These are phyloP conservation scores for Pleurotus tuoliensis DNA, from an alignment of 768 basidiomycete species.

Conservation along the genomic window DNA sequence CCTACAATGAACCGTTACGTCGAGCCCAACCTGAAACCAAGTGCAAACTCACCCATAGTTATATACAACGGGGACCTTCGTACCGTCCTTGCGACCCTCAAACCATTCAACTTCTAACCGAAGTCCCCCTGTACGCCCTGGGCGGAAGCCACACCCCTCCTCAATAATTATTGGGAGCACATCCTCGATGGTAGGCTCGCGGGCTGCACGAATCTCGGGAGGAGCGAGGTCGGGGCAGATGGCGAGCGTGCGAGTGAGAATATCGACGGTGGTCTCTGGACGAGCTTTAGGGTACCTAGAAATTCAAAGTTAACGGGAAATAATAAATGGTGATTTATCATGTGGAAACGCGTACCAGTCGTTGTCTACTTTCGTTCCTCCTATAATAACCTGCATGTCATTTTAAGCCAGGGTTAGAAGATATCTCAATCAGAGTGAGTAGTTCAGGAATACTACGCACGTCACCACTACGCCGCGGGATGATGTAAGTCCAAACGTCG, in stretches of 20 bases:
- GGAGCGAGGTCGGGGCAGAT: slow-evolving; percentile 57
- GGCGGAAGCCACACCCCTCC: slow-evolving; percentile 61
- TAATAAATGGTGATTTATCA: no score
- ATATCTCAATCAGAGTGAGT: neutral
- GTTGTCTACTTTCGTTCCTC: slow-evolving; percentile 52
- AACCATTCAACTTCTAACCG: slow-evolving; percentile 51
- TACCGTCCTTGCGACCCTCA: slow-evolving; percentile 18
- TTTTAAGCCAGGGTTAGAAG: no score
- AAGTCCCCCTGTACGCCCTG: slow-evolving; percentile 64
- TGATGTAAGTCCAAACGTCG: slow-evolving; percentile 52
- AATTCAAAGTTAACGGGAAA: neutral
- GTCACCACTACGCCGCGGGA: slow-evolving; percentile 58
- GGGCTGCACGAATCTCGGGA: slow-evolving; percentile 43
- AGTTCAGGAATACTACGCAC: slow-evolving; percentile 21
- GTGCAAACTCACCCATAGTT: slow-evolving; percentile 29
- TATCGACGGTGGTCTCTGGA: slow-evolving; percentile 55
- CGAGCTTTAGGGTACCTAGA: slow-evolving; percentile 62
- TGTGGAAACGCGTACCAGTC: no score
- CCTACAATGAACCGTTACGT: neutral
- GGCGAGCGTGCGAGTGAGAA: slow-evolving; percentile 47
- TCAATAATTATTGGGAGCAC: slow-evolving; percentile 43
- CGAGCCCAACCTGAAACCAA: neutral
- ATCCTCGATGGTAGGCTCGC: slow-evolving; percentile 47
- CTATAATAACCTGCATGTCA: slow-evolving; percentile 43
- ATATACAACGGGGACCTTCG: slow-evolving; percentile 36